These are phyloP conservation scores for Trifolium pratense DNA, from an alignment of 306 rosid species.

Conservation along the genomic window DNA sequence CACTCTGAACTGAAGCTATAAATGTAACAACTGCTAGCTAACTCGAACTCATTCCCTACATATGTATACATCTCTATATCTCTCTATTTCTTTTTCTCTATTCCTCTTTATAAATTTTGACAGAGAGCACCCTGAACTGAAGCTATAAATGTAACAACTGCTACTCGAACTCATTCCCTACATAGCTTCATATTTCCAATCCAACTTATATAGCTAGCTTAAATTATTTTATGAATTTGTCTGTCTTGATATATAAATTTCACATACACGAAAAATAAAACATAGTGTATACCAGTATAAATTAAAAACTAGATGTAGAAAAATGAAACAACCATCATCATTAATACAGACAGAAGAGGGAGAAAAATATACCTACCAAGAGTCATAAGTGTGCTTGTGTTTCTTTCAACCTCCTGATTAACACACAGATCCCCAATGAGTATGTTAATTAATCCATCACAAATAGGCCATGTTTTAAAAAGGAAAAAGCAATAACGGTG, in stretches of 20 bases:
- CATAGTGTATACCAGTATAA: background rate
- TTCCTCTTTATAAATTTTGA: too few relatives aligned
- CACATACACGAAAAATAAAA: conserved; percentile 8
- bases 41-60: too few relatives aligned
- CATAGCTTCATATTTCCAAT: conserved; percentile 14
- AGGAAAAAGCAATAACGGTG: background rate
- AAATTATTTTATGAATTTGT: conserved; percentile 14
- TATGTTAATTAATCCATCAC: conserved; percentile 11
- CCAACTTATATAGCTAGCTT: conserved; percentile 14
- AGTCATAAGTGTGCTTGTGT: conserved; percentile 68
- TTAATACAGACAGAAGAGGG: conserved; percentile 8
- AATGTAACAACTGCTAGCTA: too few relatives aligned
- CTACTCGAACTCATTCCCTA: background rate
- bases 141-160: background rate
- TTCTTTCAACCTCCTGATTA: conserved; percentile 90
- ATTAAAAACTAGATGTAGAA: conserved; percentile 11
- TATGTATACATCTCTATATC: too few relatives aligned
- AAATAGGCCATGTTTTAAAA: background rate
- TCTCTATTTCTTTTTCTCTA: background rate
- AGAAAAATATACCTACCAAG: conserved; percentile 56
- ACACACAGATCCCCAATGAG: conserved; percentile 34
- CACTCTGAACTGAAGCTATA: too few relatives aligned
- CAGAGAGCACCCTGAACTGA: background rate
- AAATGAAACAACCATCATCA: background rate
- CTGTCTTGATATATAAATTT: conserved; percentile 11